These are phyloP conservation scores for Vaccinium vitisidaea DNA, from an alignment of 148 eudicot species.

Conservation along the genomic window DNA sequence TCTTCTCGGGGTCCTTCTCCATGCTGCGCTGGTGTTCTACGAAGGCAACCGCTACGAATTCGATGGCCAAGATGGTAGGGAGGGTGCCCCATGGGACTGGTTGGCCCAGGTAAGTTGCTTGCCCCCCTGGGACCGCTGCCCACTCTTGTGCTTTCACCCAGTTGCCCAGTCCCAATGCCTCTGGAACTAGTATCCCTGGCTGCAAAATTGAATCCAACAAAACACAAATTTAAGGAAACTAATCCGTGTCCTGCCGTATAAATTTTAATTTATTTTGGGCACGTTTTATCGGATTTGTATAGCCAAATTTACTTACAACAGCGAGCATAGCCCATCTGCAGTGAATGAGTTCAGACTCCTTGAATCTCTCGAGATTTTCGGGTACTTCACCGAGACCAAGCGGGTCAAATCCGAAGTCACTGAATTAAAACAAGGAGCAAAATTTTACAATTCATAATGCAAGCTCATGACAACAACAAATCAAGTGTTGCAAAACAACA, in stretches of 20 bases:
- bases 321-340: conserved; percentile 99
- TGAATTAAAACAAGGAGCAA: conserved; percentile 21
- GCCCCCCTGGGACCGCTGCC: conserved; percentile 97
- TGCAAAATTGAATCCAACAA: conserved; percentile 27
- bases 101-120: conserved; percentile 91
- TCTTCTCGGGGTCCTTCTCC: conserved; percentile 93
- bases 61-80: conserved; percentile 82
- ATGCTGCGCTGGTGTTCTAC: conserved; percentile 91
- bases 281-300: background rate
- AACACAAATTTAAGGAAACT: too few species aligned
- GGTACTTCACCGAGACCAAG: conserved; percentile 89
- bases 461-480: too few species aligned
- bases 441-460: background rate
- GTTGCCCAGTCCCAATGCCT: conserved; percentile 93
- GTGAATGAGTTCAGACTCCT: conserved; percentile 89
- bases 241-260: background rate
- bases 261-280: background rate
- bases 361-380: conserved; percentile 83
- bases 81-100: conserved; percentile 98
- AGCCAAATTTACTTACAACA: conserved; percentile 55
- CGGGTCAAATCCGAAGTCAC: conserved; percentile 97
- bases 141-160: conserved; percentile 99
- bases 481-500: too few species aligned
- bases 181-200: conserved; percentile 95
- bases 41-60: conserved; percentile 79